phyloP scores from a whole-genome alignment of 345 rosid genomes.

The sweet orange (Citrus sinensis) region DNA sequence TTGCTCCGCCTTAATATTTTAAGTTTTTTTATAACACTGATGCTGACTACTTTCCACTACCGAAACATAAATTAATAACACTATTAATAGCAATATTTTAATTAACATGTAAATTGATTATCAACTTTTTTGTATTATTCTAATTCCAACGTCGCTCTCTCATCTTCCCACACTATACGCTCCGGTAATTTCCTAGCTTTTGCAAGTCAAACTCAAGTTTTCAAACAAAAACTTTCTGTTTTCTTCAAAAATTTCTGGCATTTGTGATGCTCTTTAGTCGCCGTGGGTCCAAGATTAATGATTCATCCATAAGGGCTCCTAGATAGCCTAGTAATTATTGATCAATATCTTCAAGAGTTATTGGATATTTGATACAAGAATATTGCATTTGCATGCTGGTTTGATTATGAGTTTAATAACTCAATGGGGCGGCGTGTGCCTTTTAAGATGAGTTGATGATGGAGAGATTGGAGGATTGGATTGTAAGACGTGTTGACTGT shows the following conservation, averaged over 20 bases:
- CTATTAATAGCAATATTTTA: slow-evolving; percentile 15
- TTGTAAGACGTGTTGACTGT: slow-evolving; percentile 15
- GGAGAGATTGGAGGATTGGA: slow-evolving; percentile 31
- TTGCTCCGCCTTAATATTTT: slow-evolving; percentile 35
- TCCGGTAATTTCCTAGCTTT: slow-evolving; percentile 21
- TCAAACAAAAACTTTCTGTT: slow-evolving; percentile 8
- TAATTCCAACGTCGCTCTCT: slow-evolving; percentile 19
- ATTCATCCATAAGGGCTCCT: slow-evolving; percentile 3
- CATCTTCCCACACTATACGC: slow-evolving; percentile 19
- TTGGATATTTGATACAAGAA: not conserved
- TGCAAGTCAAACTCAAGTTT: slow-evolving; percentile 49
- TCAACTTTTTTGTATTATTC: slow-evolving; percentile 30
- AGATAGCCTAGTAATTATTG: not conserved
- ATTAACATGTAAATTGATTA: slow-evolving; percentile 25
- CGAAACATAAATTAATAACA: slow-evolving; percentile 8
- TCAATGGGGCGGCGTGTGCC: slow-evolving; percentile 32
- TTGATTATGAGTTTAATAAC: slow-evolving; percentile 23
- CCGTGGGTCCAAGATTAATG: not conserved
- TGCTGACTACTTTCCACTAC: slow-evolving; percentile 19
- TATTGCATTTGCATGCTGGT: not conserved
- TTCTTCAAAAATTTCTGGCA: slow-evolving; percentile 15
- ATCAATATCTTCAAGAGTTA: not conserved
- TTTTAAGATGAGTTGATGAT: slow-evolving; percentile 43
- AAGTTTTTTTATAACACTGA: slow-evolving; percentile 14
- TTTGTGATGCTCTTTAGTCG: too few relatives aligned